A percentile compares a stretch with the other conserved stretches of the same genome.
phyloP scores from a whole-genome alignment of 2,329 filamentous ascomycete species.

The Aspergillus sp. region DNA sequence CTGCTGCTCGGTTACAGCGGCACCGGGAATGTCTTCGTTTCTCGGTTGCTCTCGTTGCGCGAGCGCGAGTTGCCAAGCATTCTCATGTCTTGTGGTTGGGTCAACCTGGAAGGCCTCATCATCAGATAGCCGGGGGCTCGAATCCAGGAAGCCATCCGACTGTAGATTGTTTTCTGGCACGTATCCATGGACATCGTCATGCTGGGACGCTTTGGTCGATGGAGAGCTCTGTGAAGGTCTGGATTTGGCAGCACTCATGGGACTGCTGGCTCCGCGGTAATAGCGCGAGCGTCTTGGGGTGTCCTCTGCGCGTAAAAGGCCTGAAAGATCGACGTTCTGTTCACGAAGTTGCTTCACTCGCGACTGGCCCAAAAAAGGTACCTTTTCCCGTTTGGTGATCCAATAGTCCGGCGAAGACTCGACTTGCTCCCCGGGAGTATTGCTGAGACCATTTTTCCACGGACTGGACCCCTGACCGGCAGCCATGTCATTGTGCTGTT shows the following conservation, averaged over 20 bases:
- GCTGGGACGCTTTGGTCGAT: slow-evolving; percentile 13
- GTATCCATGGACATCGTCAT: slow-evolving; percentile 14
- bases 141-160: slow-evolving; percentile 24
- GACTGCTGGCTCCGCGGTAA: slow-evolving; percentile 36
- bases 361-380: slow-evolving; percentile 31
- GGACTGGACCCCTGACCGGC: slow-evolving; percentile 30
- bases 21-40: slow-evolving; percentile 13
- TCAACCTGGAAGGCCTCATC: slow-evolving; percentile 25
- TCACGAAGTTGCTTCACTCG: slow-evolving; percentile 35
- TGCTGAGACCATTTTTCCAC: slow-evolving; percentile 30
- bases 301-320: slow-evolving; percentile 30
- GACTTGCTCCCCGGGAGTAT: slow-evolving; percentile 21
- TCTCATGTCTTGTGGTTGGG: slow-evolving; percentile 23
- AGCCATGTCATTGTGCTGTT: slow-evolving; percentile 21
- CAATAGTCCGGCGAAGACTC: slow-evolving; percentile 31
- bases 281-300: slow-evolving; percentile 39
- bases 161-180: slow-evolving; percentile 20
- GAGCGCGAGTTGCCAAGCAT: slow-evolving; percentile 14
- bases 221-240: slow-evolving; percentile 14
- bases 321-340: slow-evolving; percentile 35
- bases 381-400: slow-evolving; percentile 26
- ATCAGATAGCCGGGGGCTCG: slow-evolving; percentile 24
- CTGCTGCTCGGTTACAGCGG: slow-evolving; percentile 14
- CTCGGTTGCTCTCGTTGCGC: slow-evolving; percentile 10
- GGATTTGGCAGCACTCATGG: slow-evolving; percentile 22